Evolutionary conservation across 2,329 filamentous ascomycete genomes (phyloP).

Genomic region (Aspergillus sp.): DNA sequence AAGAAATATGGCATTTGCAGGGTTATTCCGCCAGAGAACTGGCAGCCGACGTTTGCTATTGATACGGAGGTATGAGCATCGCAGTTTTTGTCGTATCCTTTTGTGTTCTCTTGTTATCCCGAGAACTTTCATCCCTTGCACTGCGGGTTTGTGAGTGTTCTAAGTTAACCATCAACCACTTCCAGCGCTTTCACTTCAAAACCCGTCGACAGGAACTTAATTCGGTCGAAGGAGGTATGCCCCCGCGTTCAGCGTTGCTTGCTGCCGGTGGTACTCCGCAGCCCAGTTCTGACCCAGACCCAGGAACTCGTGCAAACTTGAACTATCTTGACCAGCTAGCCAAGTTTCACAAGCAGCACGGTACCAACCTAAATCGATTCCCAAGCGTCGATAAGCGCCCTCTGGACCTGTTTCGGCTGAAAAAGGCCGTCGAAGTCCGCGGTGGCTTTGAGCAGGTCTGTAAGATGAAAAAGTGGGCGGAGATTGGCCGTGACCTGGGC

Average conservation of each 20-base stretch:
- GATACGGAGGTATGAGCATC: slow-evolving; percentile 77
- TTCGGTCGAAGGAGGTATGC: slow-evolving; percentile 90
- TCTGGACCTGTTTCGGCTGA: slow-evolving; percentile 89
- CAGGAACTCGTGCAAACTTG: slow-evolving; percentile 90
- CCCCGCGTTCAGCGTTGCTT: slow-evolving; percentile 28
- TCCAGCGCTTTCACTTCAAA: slow-evolving; percentile 90
- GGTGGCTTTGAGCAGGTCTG: slow-evolving; percentile 96
- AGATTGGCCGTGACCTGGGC: slow-evolving; percentile 92
- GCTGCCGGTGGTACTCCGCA: slow-evolving; percentile 31
- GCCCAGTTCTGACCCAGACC: slow-evolving; percentile 39
- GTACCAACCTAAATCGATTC: slow-evolving; percentile 87
- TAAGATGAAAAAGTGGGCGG: slow-evolving; percentile 98
- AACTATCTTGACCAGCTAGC: slow-evolving; percentile 93
- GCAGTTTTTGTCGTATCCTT: neutral
- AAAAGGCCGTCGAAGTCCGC: slow-evolving; percentile 92
- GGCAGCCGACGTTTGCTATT: slow-evolving; percentile 94
- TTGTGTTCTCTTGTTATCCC: neutral
- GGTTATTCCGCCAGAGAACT: slow-evolving; percentile 87
- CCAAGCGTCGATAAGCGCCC: slow-evolving; percentile 98
- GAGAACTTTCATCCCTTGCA: neutral
- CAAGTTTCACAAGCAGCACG: slow-evolving; percentile 97
- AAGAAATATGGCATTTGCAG: slow-evolving; percentile 90
- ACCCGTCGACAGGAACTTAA: slow-evolving; percentile 96
- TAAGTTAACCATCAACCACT: slow-evolving; percentile 19
- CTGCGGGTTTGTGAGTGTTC: neutral